Evolutionary conservation across 192 early-diverging fungal species (phyloP), one percentile per base, ranked within the genome.

Genomic region (Backusella parvicylindrica): DNA sequence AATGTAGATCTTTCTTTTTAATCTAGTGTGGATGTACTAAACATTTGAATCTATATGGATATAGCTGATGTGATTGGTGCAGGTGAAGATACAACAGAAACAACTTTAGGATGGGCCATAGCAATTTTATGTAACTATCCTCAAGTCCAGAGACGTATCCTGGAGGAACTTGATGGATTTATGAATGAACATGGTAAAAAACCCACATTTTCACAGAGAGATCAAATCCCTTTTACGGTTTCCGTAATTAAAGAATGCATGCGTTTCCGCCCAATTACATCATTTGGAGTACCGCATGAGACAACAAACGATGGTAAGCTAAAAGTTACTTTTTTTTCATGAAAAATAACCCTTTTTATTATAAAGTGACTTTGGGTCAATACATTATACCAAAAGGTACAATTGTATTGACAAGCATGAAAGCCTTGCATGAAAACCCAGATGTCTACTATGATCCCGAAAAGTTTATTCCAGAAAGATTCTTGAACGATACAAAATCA

Each of bases 21-120:
- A n/a, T n/a, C n/a, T n/a, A n/a, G n/a, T n/a, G n/a, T n/a, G 28
- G 32, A 11, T 15, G 7, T 65, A 32, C 32, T 65, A 32, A 32
- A 18, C 35, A 16, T 15, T 7, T 33, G 18, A 64, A 11, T 64
- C 5, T 1, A 31, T 64, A 11, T 31, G 28, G 2, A 31, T 64
- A 35, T 60, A 74, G 60, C 36, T 66, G 64, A 66, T 49, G 21
- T 50, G 1, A 47, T 74, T 47, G 38, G 31, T 47, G 60, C 26
- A 9, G 73, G 73, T 21, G 40, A 32, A 63, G 71, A 72, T 28
- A 74, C 73, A 47, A 74, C 40, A 11, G 35, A 64, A 13, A 50
- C 23, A 2, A 9, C 50, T 13, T 37, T 72, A 38, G 28, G 3
- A 23, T 72, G 71, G 71, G 21, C 31, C 23, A 60, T 72, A 37